Evolutionary conservation across 1,139 yeast genomes (phyloP).

Genomic region (Waltiozyma sp.): DNA sequence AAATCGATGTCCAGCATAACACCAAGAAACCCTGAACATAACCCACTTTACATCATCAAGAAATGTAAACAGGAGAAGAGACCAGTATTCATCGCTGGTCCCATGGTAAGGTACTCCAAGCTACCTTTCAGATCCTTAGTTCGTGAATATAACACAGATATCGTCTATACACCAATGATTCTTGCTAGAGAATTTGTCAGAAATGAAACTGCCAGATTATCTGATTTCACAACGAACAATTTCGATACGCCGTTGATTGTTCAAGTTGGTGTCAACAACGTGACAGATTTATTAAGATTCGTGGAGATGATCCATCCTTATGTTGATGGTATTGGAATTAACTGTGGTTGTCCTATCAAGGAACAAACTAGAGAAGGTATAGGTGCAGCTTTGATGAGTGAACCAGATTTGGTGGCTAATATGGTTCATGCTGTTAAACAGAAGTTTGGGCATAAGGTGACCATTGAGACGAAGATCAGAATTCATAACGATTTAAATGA

Average conservation of each 20-base stretch:
- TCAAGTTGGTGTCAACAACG: slow-evolving; percentile 87
- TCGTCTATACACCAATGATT: slow-evolving; percentile 93
- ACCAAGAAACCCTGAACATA: slow-evolving; percentile 35
- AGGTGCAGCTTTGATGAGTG: slow-evolving; percentile 88
- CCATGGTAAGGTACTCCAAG: slow-evolving; percentile 95
- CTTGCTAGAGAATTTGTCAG: slow-evolving; percentile 90
- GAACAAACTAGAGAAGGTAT: slow-evolving; percentile 95
- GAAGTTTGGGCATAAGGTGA: slow-evolving; percentile 55
- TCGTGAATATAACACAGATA: slow-evolving; percentile 64
- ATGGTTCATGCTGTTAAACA: slow-evolving; percentile 80
- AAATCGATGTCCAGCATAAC: slow-evolving; percentile 5
- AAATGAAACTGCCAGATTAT: slow-evolving; percentile 64
- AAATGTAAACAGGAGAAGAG: slow-evolving; percentile 35
- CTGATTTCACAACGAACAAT: slow-evolving; percentile 75
- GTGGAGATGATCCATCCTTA: slow-evolving; percentile 83
- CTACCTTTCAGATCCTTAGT: slow-evolving; percentile 81
- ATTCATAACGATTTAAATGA: slow-evolving; percentile 67
- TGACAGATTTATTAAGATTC: slow-evolving; percentile 71
- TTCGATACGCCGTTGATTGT: slow-evolving; percentile 65
- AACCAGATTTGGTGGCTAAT: slow-evolving; percentile 67
- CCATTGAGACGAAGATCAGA: slow-evolving; percentile 84
- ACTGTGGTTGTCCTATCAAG: slow-evolving; percentile 95
- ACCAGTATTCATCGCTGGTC: slow-evolving; percentile 79
- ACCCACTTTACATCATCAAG: slow-evolving; percentile 43
- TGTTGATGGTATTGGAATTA: slow-evolving; percentile 88